Evolutionary conservation across 2,329 filamentous ascomycete genomes (phyloP), one percentile per base, ranked within the genome.

Genomic region (Colletotrichum endophyticum): DNA sequence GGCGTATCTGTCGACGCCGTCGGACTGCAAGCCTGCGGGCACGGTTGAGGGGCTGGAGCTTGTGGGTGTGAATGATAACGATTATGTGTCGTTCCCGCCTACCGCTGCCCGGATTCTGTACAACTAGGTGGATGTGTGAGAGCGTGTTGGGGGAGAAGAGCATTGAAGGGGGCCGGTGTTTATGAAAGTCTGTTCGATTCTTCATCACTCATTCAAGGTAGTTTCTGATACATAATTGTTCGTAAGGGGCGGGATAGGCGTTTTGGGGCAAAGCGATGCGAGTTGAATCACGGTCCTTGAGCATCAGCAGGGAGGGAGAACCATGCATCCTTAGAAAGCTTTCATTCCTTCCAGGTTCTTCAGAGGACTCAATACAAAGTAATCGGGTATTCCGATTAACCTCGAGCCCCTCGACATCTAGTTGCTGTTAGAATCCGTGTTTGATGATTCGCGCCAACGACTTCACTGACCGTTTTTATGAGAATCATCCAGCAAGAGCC

Each of bases 41-140:
- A 75, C 78, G 30, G 59, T 72, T 5, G 70, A 78, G 69, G 78
- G 67, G 2, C 61, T 78, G 56, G 78, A 78, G 73, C 76, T 78
- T 3, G 78, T 77, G 3, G 76, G 78, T 2, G 76, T 78, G 13
- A 77, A 68, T 19, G 78, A 78, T 13, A 30, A 72, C 9, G 78
- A 78, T 34, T 56, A 70, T 22, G 73, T 78, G 6, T 72, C 73
- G 16, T 78, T 74, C 70, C 62, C 67, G 32, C 59, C 73, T 12
- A 59, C 63, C 16, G 67, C 66, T 28, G 66, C 70, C 12, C 69
- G 77, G 13, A 78, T 78, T 22, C 57, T 39, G 7, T 76, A 78
- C 77, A 66, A 64, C 32, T 78, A 62, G 44, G 6, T 6, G 9
- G 9, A 9, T 34, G 3, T n/a, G 19, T 22, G 59, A 8, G 30